Evolutionary conservation across 257 asterid genomes (phyloP).

Genomic region (Solanum ossicruentum): DNA sequence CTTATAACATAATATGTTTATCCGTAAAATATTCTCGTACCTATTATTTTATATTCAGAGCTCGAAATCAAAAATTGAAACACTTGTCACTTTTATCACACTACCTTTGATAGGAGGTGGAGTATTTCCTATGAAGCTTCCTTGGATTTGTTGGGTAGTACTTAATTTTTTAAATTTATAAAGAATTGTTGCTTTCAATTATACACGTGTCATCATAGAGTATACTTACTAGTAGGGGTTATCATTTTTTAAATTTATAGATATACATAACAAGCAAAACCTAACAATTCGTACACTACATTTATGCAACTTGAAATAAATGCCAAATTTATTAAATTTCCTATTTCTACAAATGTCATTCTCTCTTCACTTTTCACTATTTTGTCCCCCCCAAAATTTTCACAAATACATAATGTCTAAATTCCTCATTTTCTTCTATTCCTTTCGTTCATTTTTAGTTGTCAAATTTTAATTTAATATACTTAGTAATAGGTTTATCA

Average conservation of each 20-base stretch:
- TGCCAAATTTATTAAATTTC: background rate
- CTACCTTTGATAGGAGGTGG: too few species aligned
- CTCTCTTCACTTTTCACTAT: background rate
- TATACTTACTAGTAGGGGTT: background rate
- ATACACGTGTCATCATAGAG: background rate
- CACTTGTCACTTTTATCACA: too few species aligned
- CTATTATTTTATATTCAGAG: too few species aligned
- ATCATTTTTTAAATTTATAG: background rate
- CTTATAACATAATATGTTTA: too few species aligned
- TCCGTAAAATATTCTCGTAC: too few species aligned
- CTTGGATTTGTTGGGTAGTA: background rate
- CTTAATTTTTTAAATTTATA: background rate
- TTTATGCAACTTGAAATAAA: background rate
- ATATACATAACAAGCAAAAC: background rate
- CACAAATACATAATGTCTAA: background rate
- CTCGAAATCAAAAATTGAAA: too few species aligned
- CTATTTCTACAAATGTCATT: background rate
- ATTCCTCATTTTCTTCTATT: background rate
- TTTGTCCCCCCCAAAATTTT: background rate
- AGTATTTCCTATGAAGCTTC: background rate
- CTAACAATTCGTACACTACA: background rate
- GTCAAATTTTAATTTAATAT: too few species aligned
- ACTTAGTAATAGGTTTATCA: too few species aligned
- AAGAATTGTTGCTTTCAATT: background rate
- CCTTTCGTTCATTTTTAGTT: too few species aligned